phyloP scores from a whole-genome alignment of 768 basidiomycete species.

The Amyloporia xantha region DNA sequence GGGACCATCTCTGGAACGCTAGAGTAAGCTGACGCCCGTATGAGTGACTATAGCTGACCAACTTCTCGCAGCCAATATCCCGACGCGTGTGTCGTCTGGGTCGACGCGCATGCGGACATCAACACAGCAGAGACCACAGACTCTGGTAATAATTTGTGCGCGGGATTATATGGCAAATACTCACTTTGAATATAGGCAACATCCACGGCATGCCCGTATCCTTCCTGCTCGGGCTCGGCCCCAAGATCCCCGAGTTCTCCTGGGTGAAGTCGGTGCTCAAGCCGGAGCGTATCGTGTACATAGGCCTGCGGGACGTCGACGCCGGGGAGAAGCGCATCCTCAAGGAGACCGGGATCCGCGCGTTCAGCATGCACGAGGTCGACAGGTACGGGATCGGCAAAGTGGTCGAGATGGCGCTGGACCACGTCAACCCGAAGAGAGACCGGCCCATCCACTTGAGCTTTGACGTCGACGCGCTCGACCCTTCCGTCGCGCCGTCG shows the following conservation, averaged over 20 bases:
- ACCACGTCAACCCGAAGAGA: slow-evolving; percentile 84
- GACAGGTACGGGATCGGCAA: slow-evolving; percentile 85
- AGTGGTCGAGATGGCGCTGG: slow-evolving; percentile 94
- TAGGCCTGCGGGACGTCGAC: slow-evolving; percentile 93
- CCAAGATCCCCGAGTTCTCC: slow-evolving; percentile 35
- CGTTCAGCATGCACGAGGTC: slow-evolving; percentile 59
- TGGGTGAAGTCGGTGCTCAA: slow-evolving; percentile 64
- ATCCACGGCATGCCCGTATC: slow-evolving; percentile 98
- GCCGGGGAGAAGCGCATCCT: slow-evolving; percentile 82
- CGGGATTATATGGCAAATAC: not conserved
- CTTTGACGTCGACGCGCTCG: slow-evolving; percentile 94
- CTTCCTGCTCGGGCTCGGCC: slow-evolving; percentile 63
- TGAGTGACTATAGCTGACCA: not conserved
- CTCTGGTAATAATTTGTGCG: slow-evolving; percentile 41
- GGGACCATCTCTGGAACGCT: slow-evolving; percentile 92
- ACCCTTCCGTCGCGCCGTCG: slow-evolving; percentile 93
- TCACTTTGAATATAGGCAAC: slow-evolving; percentile 52
- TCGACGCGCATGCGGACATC: slow-evolving; percentile 97
- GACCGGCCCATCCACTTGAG: slow-evolving; percentile 87
- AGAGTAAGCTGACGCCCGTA: slow-evolving; percentile 37
- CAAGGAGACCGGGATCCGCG: slow-evolving; percentile 73
- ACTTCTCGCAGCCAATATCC: slow-evolving; percentile 49
- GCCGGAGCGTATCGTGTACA: slow-evolving; percentile 84
- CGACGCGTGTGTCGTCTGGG: slow-evolving; percentile 87
- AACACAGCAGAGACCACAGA: slow-evolving; percentile 82